Percentiles rank a stretch among this genome's conserved stretches.
phyloP scores from a whole-genome alignment of 1,284 basidiomycete species.

The Abortiporus biennis region DNA sequence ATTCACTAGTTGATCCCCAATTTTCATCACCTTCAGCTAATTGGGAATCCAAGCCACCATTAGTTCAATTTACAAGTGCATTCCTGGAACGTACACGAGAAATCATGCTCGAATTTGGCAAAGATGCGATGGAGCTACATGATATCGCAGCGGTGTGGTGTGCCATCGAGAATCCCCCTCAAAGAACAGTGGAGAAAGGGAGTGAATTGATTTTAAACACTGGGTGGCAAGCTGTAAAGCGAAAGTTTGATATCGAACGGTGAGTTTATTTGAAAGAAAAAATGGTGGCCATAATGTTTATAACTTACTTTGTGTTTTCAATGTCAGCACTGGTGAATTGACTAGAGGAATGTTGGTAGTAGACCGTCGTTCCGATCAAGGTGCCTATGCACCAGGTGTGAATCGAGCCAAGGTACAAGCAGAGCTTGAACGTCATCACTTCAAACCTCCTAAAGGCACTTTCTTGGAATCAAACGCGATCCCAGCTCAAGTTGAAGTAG shows the following conservation, averaged over 20 bases:
- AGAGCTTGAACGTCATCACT: conserved; percentile 34
- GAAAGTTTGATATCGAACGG: conserved; percentile 68
- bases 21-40: conserved; percentile 32
- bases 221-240: conserved; percentile 49
- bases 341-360: conserved; percentile 76
- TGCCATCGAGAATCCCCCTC: conserved; percentile 61
- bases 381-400: conserved; percentile 53
- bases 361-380: conserved; percentile 55
- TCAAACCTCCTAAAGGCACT: conserved; percentile 26
- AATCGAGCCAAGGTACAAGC: conserved; percentile 60
- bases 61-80: conserved; percentile 74
- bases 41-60: conserved; percentile 24
- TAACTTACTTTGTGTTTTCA: not conserved
- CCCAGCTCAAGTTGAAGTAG: conserved; percentile 48
- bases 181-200: no score
- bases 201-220: conserved; percentile 18
- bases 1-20: conserved; percentile 41
- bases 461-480: conserved; percentile 46
- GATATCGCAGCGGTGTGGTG: conserved; percentile 82
- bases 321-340: conserved; percentile 37
- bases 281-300: no score
- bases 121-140: conserved; percentile 82
- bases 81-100: conserved; percentile 74
- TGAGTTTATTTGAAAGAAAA: conserved; percentile 22
- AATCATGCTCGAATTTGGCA: conserved; percentile 65